Evolutionary conservation across 2,329 filamentous ascomycete genomes (phyloP), one percentile per base, ranked within the genome.

Genomic region (Epichloe brachyelytri): DNA sequence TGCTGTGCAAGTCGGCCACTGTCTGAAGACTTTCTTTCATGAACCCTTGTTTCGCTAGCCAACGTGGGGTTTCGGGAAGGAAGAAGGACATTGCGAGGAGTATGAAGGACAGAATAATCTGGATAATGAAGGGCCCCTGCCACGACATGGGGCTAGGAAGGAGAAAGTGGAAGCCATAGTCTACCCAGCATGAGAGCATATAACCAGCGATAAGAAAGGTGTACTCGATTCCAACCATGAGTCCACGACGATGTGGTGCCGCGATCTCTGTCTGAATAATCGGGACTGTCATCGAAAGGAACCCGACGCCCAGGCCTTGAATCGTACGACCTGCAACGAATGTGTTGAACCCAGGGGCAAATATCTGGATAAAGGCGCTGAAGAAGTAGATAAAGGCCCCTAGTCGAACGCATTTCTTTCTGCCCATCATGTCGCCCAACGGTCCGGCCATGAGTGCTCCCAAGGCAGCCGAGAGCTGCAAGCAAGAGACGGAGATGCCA

Each of bases 1-100:
- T 52, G 0, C 66, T 60, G 50, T 70, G 68, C 2, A 70, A 56
- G 51, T 70, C 68, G 10, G 68, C 68, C n/a, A 70, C 58, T 0
- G 66, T 69, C 22, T 45, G 67, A 5, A 70, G 58, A 48, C 61
- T 61, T 52, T 70, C 67, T 17, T 55, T 20, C 5, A 38, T 49
- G 39, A 56, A 56, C 5, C 43, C 67, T 50, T 69, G 70, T 46
- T 62, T 63, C 11, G 67, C 68, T 5, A 71, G 58, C 67, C 69
- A 71, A 40, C 66, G 61, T 17, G 67, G 66, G 0, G 66, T 68
- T 46, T 69, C 65, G 2, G 67, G 67, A 15, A 56, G 54, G 46
- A 55, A 47, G 30, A 56, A 54, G 11, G 55, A 57, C 51, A 54
- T 54, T 33, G 45, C 7, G 15, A 56, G 47, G 14, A 56, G 50